Conservation (phyloP, 495 filamentous ascomycete species). For the Aspergillus carlsbadensis region DNA sequence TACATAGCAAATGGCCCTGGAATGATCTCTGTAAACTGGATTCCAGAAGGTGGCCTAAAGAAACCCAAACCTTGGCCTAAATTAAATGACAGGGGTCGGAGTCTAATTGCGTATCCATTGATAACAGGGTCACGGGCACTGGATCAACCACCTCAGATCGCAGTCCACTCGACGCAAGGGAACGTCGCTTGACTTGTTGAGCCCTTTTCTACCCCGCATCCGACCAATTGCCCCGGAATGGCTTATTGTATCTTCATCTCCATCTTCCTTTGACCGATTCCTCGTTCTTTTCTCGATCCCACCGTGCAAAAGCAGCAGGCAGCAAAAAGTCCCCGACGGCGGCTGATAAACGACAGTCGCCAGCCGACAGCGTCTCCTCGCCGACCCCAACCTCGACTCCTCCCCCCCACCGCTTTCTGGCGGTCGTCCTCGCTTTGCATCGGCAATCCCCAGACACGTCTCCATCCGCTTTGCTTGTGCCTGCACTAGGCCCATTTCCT, state of each 20-base stretch:
- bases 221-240: background rate
- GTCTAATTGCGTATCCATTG: conserved; percentile 20
- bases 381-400: conserved; percentile 5
- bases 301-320: conserved; percentile 1
- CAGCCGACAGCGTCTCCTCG: background rate
- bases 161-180: conserved; percentile 14
- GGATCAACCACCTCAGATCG: background rate
- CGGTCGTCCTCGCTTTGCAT: conserved; percentile 48
- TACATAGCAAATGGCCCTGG: too few species aligned
- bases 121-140: conserved; percentile 15
- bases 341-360: conserved; percentile 25
- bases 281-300: conserved; percentile 2
- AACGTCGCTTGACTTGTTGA: background rate
- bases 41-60: background rate
- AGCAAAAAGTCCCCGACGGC: conserved; percentile 17
- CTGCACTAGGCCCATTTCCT: conserved; percentile 13
- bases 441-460: conserved; percentile 31
- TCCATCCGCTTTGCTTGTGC: conserved; percentile 26
- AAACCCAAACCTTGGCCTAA: background rate
- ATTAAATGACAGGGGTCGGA: background rate
- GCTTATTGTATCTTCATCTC: background rate
- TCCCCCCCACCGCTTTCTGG: conserved; percentile 38
- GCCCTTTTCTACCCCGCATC: conserved; percentile 18
- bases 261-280: background rate
- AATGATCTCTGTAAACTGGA: too few species aligned